Evolutionary conservation across 2,329 filamentous ascomycete species (phyloP).

Genomic region (Monilinia aucupariae): DNA sequence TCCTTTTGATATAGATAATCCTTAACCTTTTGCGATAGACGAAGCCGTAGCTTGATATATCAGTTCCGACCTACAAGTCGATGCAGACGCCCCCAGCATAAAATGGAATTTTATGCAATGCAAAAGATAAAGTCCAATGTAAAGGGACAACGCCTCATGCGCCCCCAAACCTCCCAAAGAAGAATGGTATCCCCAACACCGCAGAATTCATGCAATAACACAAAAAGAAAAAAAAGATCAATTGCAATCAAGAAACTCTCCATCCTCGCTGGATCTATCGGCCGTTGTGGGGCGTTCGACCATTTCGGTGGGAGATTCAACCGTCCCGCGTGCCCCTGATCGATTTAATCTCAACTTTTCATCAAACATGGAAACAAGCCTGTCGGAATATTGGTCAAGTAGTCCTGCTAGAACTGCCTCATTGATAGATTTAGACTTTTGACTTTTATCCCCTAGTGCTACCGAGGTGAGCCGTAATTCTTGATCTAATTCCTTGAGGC

Average conservation of each 20-base stretch:
- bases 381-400: constrained; percentile 70
- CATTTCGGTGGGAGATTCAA: constrained; percentile 10
- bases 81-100: neutral
- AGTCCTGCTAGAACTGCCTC: constrained; percentile 57
- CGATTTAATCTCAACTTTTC: constrained; percentile 56
- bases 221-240: constrained; percentile 3
- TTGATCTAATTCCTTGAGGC: constrained; percentile 57
- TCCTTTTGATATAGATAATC: neutral
- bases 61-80: neutral
- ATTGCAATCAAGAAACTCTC: constrained; percentile 12
- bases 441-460: constrained; percentile 42
- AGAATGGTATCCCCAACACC: constrained; percentile 7
- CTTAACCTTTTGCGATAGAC: neutral
- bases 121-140: neutral
- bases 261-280: constrained; percentile 12
- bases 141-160: neutral
- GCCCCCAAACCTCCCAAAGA: neutral
- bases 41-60: neutral
- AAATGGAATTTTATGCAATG: neutral
- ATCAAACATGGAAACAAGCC: constrained; percentile 64
- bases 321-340: constrained; percentile 21
- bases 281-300: constrained; percentile 29
- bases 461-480: constrained; percentile 59
- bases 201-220: neutral
- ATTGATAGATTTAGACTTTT: constrained; percentile 44